These are phyloP conservation scores for Suillus weaverae DNA, from an alignment of 768 basidiomycete genomes.

Conservation along the genomic window DNA sequence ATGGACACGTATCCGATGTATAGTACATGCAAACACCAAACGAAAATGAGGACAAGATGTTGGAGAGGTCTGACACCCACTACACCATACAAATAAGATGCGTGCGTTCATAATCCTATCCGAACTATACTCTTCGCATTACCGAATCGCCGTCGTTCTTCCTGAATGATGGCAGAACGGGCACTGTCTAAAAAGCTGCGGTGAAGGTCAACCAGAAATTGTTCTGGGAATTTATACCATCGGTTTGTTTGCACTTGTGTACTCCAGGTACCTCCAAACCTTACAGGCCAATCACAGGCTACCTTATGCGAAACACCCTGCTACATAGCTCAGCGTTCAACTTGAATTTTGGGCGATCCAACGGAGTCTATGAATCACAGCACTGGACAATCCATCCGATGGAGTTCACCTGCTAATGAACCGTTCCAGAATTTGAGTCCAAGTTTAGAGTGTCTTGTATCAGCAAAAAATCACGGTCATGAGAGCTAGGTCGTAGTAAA, in stretches of 20 bases:
- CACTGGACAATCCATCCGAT: neutral
- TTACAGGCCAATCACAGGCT: too few species aligned
- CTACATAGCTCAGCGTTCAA: too few species aligned
- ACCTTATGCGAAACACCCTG: neutral
- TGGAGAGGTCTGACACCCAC: constrained; percentile 69
- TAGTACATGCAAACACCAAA: neutral
- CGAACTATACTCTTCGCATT: constrained; percentile 58
- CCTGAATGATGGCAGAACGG: constrained; percentile 48
- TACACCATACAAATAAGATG: constrained; percentile 46
- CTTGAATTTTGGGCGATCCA: too few species aligned
- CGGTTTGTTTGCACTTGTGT: constrained; percentile 31
- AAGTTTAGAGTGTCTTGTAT: constrained; percentile 7
- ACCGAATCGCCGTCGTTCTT: constrained; percentile 67
- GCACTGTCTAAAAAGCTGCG: constrained; percentile 78
- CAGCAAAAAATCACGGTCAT: constrained; percentile 16
- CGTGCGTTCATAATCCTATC: constrained; percentile 62
- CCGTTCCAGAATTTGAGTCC: neutral
- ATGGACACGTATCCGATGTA: neutral
- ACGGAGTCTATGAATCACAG: neutral
- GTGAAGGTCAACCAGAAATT: constrained; percentile 14
- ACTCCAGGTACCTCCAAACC: neutral
- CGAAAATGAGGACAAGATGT: constrained; percentile 35
- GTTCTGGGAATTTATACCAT: constrained; percentile 14
- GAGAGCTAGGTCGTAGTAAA: constrained; percentile 33
- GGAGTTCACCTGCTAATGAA: neutral